Evolutionary conservation across 306 rosid genomes (phyloP).

Genomic region (Medicago truncatula): MtrunA17r5.0-ANR NC_053043.1:48630501-48631000

Average conservation of each 20-base stretch:
- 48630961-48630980: slow-evolving; percentile 36
- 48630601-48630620: slow-evolving; percentile 22
- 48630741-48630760: slow-evolving; percentile 76
- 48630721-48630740: slow-evolving; percentile 69
- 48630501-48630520: background rate
- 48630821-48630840: slow-evolving; percentile 31
- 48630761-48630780: slow-evolving; percentile 74
- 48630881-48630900: slow-evolving; percentile 7
- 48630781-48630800: slow-evolving; percentile 71
- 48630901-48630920: slow-evolving; percentile 11
- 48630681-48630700: slow-evolving; percentile 62
- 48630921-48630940: slow-evolving; percentile 15
- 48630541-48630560: background rate
- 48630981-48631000: slow-evolving; percentile 11
- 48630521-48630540: background rate
- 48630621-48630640: slow-evolving; percentile 4
- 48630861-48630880: slow-evolving; percentile 25
- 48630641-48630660: slow-evolving; percentile 37
- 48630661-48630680: slow-evolving; percentile 17
- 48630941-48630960: slow-evolving; percentile 4
- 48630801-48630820: slow-evolving; percentile 76
- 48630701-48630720: slow-evolving; percentile 88
- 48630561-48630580: slow-evolving; percentile 13
- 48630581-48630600: slow-evolving; percentile 24
- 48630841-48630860: slow-evolving; percentile 22